A percentile compares a stretch with the other conserved stretches of the same genome.
Evolutionary conservation across 2,329 filamentous ascomycete genomes (phyloP).

Genomic region (Colletotrichum cereale): DNA sequence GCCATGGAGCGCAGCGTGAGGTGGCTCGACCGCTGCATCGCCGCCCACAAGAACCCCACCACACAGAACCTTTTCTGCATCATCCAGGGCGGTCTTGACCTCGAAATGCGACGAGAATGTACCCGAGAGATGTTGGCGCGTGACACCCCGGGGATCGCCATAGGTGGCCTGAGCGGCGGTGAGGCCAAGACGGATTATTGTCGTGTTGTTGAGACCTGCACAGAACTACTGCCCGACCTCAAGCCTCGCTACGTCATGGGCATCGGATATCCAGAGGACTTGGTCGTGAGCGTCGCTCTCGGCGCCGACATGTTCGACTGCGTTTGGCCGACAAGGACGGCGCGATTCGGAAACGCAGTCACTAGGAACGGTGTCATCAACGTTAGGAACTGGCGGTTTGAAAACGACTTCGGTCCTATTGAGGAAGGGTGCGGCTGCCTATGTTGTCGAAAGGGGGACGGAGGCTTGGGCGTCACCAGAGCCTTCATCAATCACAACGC

Average conservation of each 20-base stretch:
- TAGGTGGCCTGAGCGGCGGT: constrained; percentile 93
- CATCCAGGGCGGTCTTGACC: constrained; percentile 93
- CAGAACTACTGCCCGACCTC: constrained; percentile 82
- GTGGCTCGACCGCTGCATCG: constrained; percentile 96
- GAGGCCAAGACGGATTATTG: constrained; percentile 96
- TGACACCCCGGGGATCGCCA: constrained; percentile 95
- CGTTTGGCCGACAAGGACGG: constrained; percentile 97
- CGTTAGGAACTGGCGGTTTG: constrained; percentile 80
- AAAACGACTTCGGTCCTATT: constrained; percentile 84
- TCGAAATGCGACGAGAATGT: constrained; percentile 87
- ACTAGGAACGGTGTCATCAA: constrained; percentile 87
- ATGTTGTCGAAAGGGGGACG: constrained; percentile 78
- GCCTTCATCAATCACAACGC: constrained; percentile 94
- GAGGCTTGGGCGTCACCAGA: constrained; percentile 83
- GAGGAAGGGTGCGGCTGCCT: constrained; percentile 85
- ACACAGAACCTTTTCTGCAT: constrained; percentile 97
- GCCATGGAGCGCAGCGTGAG: constrained; percentile 95
- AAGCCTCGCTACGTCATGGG: constrained; percentile 99
- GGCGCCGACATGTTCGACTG: constrained; percentile 99
- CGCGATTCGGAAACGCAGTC: constrained; percentile 94
- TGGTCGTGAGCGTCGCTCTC: constrained; percentile 92
- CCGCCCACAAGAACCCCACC: constrained; percentile 85
- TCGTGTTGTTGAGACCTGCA: constrained; percentile 89
- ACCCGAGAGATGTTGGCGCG: constrained; percentile 88
- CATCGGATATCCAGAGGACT: constrained; percentile 95